These are phyloP conservation scores for Sonneratia alba DNA, from an alignment of 345 rosid species.

Conservation along the genomic window DNA sequence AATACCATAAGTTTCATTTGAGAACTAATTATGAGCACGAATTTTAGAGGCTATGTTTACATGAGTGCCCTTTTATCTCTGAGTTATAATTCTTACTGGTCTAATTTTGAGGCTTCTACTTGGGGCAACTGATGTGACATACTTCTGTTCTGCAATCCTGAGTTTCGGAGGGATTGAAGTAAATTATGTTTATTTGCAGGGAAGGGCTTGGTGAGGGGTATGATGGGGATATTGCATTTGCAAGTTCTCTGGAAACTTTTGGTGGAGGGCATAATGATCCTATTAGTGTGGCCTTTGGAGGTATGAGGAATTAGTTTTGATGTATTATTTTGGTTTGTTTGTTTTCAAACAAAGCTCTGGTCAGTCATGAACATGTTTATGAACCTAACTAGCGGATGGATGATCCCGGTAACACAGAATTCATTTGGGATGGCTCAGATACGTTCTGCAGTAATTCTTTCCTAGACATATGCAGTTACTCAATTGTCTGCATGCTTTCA, in stretches of 20 bases:
- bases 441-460: background rate
- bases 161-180: background rate
- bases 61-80: background rate
- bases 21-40: background rate
- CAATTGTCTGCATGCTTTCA: slow-evolving; percentile 10
- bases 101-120: background rate
- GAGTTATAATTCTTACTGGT: background rate
- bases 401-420: background rate
- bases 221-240: slow-evolving; percentile 93
- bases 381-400: background rate
- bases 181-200: slow-evolving; percentile 29
- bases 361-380: background rate
- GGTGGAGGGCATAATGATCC: slow-evolving; percentile 99
- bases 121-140: background rate
- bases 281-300: slow-evolving; percentile 97
- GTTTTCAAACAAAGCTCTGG: background rate
- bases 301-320: slow-evolving; percentile 25
- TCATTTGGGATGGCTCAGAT: background rate
- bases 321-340: background rate
- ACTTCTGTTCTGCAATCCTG: background rate
- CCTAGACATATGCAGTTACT: background rate
- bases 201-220: slow-evolving; percentile 98
- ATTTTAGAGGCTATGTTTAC: background rate
- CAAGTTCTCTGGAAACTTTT: slow-evolving; percentile 91
- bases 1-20: background rate